A percentile compares a stretch with the other conserved stretches of the same genome.
Conservation (phyloP, 768 basidiomycete genomes). For the Pulveroboletus sp. region DNA sequence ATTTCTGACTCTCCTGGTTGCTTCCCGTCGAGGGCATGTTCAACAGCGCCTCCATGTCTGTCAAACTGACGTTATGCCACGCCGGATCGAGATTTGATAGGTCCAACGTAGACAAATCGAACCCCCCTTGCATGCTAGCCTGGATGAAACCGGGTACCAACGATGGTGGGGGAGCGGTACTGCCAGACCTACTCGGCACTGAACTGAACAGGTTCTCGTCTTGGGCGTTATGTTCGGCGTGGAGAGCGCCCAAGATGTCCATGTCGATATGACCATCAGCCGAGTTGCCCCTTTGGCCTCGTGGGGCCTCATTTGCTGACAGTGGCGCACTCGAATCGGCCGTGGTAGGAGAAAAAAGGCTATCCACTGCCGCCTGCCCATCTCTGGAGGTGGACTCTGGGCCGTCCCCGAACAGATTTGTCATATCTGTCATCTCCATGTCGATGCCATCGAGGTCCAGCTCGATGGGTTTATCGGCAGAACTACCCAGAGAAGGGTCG, state of each 20-base stretch:
- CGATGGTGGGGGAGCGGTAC: conserved; percentile 36
- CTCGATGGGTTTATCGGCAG: conserved; percentile 80
- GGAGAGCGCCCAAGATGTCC: conserved; percentile 37
- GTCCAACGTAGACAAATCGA: conserved; percentile 51
- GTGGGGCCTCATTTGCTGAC: conserved; percentile 14
- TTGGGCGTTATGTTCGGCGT: conserved; percentile 15
- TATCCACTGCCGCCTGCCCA: conserved; percentile 38
- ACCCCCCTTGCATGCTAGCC: conserved; percentile 28
- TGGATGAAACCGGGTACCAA: conserved; percentile 43
- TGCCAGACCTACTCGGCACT: conserved; percentile 27
- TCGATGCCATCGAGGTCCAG: conserved; percentile 71
- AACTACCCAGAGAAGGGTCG: conserved; percentile 48
- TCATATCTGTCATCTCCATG: conserved; percentile 51
- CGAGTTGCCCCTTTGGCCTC: conserved; percentile 16
- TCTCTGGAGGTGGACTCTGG: conserved; percentile 35
- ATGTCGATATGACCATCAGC: conserved; percentile 28
- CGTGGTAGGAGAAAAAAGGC: conserved; percentile 50
- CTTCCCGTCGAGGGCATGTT: conserved; percentile 36
- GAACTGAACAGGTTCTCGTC: conserved; percentile 22
- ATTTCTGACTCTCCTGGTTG: conserved; percentile 25
- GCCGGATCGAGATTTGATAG: conserved; percentile 42
- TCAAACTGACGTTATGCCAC: conserved; percentile 45
- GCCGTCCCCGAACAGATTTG: conserved; percentile 55
- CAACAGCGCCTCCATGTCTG: conserved; percentile 55
- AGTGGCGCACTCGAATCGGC: conserved; percentile 19